Conservation (phyloP, 345 rosid species). For the Acer negundo region DNA sequence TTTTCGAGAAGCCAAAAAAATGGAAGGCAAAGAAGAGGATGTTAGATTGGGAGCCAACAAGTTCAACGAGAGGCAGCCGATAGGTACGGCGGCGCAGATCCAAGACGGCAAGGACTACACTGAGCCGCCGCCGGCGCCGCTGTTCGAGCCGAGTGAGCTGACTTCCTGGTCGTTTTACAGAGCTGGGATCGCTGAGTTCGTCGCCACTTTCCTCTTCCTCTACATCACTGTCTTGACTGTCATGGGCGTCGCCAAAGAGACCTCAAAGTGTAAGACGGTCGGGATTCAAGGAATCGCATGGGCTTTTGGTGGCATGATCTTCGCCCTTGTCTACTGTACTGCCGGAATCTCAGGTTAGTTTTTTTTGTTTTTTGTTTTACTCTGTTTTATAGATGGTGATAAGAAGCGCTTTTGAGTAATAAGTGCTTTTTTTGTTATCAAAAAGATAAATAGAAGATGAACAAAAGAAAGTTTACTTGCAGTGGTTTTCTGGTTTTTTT, state of each 20-base stretch:
- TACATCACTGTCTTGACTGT: slow-evolving; percentile 51
- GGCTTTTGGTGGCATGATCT: slow-evolving; percentile 71
- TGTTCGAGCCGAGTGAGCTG: slow-evolving; percentile 39
- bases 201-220: slow-evolving; percentile 53
- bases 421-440: neutral
- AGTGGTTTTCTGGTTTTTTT: neutral
- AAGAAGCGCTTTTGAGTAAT: neutral
- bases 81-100: slow-evolving; percentile 56
- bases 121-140: slow-evolving; percentile 55
- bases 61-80: slow-evolving; percentile 51
- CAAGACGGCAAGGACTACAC: slow-evolving; percentile 46
- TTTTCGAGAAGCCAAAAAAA: neutral
- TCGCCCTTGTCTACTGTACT: slow-evolving; percentile 63
- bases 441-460: neutral
- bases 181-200: slow-evolving; percentile 57
- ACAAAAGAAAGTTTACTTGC: neutral
- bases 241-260: slow-evolving; percentile 43
- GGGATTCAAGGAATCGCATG: slow-evolving; percentile 68
- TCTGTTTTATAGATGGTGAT: neutral
- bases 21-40: slow-evolving; percentile 56
- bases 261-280: slow-evolving; percentile 41
- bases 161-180: slow-evolving; percentile 55
- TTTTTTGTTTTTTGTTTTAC: neutral
- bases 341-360: slow-evolving; percentile 54
- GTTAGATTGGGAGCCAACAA: slow-evolving; percentile 61